Percentiles rank a stretch among this genome's conserved stretches.
These are phyloP conservation scores for Exophiala bonariae DNA, from an alignment of 2,329 filamentous ascomycete genomes.

Conservation along the genomic window DNA sequence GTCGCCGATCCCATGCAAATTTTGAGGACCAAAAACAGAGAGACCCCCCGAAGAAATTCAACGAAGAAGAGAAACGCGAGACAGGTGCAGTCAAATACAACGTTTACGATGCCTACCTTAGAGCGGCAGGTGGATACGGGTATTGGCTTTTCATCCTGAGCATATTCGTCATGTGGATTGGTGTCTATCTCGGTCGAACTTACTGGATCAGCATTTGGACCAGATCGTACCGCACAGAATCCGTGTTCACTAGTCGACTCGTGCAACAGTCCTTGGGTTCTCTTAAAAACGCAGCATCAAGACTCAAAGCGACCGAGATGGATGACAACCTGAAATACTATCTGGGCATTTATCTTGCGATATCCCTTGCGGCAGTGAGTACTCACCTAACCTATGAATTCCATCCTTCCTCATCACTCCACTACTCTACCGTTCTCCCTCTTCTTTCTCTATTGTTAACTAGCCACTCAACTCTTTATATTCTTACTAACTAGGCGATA, in stretches of 20 bases:
- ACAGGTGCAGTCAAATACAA: constrained; percentile 66
- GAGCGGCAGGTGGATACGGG: constrained; percentile 61
- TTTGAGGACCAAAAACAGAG: constrained; percentile 40
- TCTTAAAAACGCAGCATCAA: constrained; percentile 21
- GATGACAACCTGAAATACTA: constrained; percentile 59
- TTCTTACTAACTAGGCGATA: too few species aligned
- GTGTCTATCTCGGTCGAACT: constrained; percentile 31
- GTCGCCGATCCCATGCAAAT: constrained; percentile 19
- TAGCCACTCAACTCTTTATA: too few species aligned
- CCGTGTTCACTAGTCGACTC: constrained; percentile 8
- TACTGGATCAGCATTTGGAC: constrained; percentile 53
- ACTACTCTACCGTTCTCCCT: too few species aligned
- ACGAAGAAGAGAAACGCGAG: constrained; percentile 73
- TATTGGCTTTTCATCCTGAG: constrained; percentile 26
- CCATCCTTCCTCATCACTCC: too few species aligned
- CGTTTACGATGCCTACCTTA: constrained; percentile 69
- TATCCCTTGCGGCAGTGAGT: constrained; percentile 59
- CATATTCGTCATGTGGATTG: constrained; percentile 24
- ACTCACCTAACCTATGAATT: too few species aligned
- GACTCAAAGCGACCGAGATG: constrained; percentile 12
- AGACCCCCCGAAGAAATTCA: constrained; percentile 63
- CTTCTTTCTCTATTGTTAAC: too few species aligned
- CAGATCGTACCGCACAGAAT: constrained; percentile 33
- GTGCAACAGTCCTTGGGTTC: constrained; percentile 20
- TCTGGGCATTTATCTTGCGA: constrained; percentile 64